Conservation (phyloP, 176 grass and related monocot genomes). For the Aegilops longissima region DNA sequence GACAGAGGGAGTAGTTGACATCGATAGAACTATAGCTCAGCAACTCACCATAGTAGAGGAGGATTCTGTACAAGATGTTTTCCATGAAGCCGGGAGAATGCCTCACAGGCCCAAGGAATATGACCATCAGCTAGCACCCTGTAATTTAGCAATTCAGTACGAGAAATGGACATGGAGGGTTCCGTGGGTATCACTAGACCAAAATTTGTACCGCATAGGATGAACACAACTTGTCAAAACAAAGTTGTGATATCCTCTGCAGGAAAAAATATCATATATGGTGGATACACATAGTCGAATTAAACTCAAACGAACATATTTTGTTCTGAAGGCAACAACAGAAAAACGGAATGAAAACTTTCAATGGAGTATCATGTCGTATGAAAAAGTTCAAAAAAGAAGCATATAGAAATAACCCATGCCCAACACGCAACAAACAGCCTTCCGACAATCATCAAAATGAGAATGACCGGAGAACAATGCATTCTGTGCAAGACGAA, state of each 20-base stretch:
- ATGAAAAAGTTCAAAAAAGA: too few species aligned
- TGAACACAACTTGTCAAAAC: not conserved
- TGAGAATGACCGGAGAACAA: too few species aligned
- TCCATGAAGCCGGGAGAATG: constrained; percentile 78
- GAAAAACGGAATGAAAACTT: too few species aligned
- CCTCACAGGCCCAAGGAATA: constrained; percentile 92
- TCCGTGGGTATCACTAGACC: not conserved
- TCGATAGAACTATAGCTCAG: not conserved
- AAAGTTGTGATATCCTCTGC: not conserved
- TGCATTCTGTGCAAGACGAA: too few species aligned
- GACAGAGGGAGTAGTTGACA: not conserved
- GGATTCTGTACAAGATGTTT: constrained; percentile 58
- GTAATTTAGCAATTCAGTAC: constrained; percentile 33
- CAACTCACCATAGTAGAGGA: constrained; percentile 64
- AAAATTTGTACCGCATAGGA: not conserved
- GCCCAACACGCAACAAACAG: too few species aligned
- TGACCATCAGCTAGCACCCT: constrained; percentile 96
- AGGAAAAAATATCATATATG: not conserved
- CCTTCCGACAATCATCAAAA: too few species aligned
- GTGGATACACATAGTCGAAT: not conserved
- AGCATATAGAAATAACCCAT: too few species aligned
- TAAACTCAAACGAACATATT: not conserved
- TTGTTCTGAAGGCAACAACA: too few species aligned
- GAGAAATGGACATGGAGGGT: not conserved
- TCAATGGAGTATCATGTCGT: too few species aligned